A percentile compares a stretch with the other conserved stretches of the same genome.
Conservation (phyloP, 2,329 filamentous ascomycete genomes). For the Akanthomyces lecanii region DNA sequence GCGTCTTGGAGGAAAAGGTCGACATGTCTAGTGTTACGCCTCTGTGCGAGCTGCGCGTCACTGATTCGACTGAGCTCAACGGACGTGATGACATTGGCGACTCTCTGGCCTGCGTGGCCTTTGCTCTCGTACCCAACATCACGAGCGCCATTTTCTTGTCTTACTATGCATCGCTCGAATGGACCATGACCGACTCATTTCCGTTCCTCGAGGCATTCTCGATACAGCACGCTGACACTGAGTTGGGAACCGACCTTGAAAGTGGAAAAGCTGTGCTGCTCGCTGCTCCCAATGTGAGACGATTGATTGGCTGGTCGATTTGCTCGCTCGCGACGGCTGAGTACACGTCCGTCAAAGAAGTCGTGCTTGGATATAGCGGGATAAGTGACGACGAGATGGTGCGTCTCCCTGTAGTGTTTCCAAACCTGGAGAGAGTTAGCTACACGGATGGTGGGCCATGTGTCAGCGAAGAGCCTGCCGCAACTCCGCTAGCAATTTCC, state of each 20-base stretch:
- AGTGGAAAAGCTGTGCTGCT: neutral
- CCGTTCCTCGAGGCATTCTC: neutral
- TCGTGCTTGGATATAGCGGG: neutral
- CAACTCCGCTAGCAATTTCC: neutral
- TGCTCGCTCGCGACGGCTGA: neutral
- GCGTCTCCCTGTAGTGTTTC: neutral
- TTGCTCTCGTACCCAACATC: conserved; percentile 8
- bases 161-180: neutral
- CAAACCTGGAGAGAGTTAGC: neutral
- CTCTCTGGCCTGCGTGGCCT: neutral
- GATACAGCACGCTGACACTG: neutral
- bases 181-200: neutral
- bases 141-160: neutral
- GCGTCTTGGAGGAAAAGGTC: neutral
- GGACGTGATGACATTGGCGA: neutral
- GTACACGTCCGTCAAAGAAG: neutral
- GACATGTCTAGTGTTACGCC: neutral
- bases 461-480: neutral
- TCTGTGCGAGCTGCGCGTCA: neutral
- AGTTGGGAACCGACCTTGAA: neutral
- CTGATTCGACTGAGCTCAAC: neutral
- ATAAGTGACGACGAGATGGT: neutral
- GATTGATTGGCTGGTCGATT: neutral
- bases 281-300: neutral
- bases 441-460: neutral